phyloP scores from a whole-genome alignment of 2,329 filamentous ascomycete species.

The Colletotrichum filicis region DNA sequence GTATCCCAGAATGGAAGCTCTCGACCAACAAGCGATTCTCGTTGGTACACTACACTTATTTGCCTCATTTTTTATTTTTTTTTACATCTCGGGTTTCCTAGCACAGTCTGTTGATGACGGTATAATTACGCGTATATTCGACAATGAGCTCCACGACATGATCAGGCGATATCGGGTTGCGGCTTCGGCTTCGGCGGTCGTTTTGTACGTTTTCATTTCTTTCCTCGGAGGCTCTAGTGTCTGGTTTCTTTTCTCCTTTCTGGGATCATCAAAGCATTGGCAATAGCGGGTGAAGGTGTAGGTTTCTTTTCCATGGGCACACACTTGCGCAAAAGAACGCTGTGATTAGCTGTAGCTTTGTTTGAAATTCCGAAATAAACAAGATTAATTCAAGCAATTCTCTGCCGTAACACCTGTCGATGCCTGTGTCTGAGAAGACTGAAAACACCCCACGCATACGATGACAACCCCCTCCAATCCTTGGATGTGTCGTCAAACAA shows the following conservation, averaged over 20 bases:
- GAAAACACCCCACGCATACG: no score
- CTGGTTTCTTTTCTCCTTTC: background rate
- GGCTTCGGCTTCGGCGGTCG: slow-evolving; percentile 19
- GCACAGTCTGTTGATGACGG: slow-evolving; percentile 10
- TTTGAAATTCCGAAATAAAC: slow-evolving; percentile 1
- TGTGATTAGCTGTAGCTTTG: slow-evolving; percentile 16
- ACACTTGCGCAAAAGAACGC: slow-evolving; percentile 1
- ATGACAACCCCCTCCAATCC: no score
- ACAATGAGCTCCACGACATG: slow-evolving; percentile 29
- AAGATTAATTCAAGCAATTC: slow-evolving; percentile 11
- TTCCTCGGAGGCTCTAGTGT: background rate
- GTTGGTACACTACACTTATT: slow-evolving; percentile 4
- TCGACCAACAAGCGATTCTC: background rate
- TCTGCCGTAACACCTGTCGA: background rate
- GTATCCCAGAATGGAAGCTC: slow-evolving; percentile 15
- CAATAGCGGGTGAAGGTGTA: slow-evolving; percentile 22
- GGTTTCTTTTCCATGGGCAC: background rate
- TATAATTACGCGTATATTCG: slow-evolving; percentile 29
- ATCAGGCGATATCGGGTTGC: slow-evolving; percentile 28
- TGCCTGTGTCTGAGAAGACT: background rate
- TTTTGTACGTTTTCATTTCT: slow-evolving; percentile 18
- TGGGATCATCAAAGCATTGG: slow-evolving; percentile 17
- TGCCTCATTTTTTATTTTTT: background rate
- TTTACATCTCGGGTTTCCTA: background rate
- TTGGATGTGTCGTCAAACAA: no score